phyloP scores from a whole-genome alignment of 306 rosid species.

The Begonia loranthoides region DNA sequence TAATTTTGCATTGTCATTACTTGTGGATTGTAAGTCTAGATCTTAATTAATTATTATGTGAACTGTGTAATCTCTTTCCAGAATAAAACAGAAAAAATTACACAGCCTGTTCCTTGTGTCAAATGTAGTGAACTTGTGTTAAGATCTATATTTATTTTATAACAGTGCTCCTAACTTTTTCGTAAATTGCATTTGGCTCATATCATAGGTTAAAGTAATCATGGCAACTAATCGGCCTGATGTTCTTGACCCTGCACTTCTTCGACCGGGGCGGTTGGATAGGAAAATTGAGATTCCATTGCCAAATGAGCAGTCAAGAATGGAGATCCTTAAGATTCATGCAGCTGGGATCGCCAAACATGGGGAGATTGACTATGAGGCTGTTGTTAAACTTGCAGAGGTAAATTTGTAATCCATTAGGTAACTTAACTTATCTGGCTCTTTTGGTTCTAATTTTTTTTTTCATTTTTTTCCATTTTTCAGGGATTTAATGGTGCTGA shows the following conservation, averaged over 20 bases:
- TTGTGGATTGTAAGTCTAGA: too few relatives aligned
- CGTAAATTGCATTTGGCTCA: too few relatives aligned
- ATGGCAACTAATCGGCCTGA: constrained; percentile 97
- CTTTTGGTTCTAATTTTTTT: not conserved
- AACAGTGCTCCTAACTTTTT: too few relatives aligned
- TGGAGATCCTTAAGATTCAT: constrained; percentile 95
- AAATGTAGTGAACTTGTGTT: too few relatives aligned
- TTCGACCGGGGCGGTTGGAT: constrained; percentile 92
- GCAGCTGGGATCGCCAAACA: constrained; percentile 96
- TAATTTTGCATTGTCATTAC: too few relatives aligned
- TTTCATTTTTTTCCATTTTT: constrained; percentile 6
- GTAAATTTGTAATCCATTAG: constrained; percentile 18
- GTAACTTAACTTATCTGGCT: not conserved
- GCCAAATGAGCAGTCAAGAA: constrained; percentile 93
- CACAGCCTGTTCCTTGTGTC: too few relatives aligned
- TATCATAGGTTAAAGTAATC: constrained; percentile 76
- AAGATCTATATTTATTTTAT: too few relatives aligned
- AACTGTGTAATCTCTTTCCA: too few relatives aligned
- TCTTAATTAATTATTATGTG: too few relatives aligned
- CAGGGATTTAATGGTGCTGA: constrained; percentile 98
- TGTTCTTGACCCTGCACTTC: constrained; percentile 92
- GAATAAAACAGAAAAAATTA: too few relatives aligned
- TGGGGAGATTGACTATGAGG: constrained; percentile 96
- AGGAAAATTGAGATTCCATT: constrained; percentile 93
- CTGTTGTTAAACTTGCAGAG: constrained; percentile 97